Base-by-base conservation (phyloP, 1,284 basidiomycete species). In the Fomes fomentarius region DNA sequence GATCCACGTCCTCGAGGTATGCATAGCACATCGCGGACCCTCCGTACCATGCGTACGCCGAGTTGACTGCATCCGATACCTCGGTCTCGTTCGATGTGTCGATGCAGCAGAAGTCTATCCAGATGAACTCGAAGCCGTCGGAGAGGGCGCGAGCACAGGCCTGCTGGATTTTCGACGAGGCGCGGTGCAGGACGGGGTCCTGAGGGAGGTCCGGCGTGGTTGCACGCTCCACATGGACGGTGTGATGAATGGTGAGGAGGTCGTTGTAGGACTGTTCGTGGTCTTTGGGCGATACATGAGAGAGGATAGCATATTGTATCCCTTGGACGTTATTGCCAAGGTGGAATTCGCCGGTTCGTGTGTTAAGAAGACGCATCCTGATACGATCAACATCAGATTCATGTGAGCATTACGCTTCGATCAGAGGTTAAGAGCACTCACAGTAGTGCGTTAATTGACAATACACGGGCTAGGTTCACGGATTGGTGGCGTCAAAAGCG, bases 51-150 rank as follows among this genome's bases (percentile, higher is more conserved):
- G 24, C 11, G 21, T 26, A 47, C 46, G 21, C 33, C 9, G 46
- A 37, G 46, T 26, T 37, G 15, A 34, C 24, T 21, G 48, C 31
- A 7, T 50, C 48, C 9, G 48, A 41, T 7, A 50, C 25, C 26
- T 50, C 39, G 0, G 39, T 10, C 35, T 40, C 43, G 48, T 40
- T 50, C 19, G 48, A 31, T 40, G 31, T 50, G 39, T 50, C 39
- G 39, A 50, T 50, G 39, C 48, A 50, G 48, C 48, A 50, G 19
- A 31, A 42, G 48, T 50, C 48, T 8, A 50, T 34, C 48, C 48
- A 50, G 28, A 50, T 34, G 22, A 17, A 49, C 7, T 40, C 26
- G 47, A 25, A 25, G 7, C 47, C 47, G n/a, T 38, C 47, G 2
- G 34, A 25, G 9, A 30, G 28, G 2, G 47, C 47, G 34, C n/a